These are phyloP conservation scores for Phytophthora vignae DNA, from an alignment of 352 stramenopile genomes.

Conservation along the genomic window DNA sequence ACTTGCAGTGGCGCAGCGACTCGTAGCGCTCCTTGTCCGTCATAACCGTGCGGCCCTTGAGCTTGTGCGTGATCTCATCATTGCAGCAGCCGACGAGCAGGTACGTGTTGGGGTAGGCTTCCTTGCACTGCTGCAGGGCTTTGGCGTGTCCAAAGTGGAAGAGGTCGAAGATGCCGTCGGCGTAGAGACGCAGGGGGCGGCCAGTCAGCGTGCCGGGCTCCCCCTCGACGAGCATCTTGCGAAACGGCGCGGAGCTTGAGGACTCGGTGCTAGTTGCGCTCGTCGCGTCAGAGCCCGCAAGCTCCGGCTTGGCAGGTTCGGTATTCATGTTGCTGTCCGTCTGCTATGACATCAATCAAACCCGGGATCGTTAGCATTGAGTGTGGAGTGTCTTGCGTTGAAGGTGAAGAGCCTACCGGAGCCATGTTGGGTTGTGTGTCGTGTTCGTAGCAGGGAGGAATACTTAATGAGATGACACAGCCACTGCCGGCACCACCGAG, in stretches of 20 bases:
- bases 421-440: slow-evolving; percentile 14
- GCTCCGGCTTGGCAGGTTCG: slow-evolving; percentile 16
- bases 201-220: slow-evolving; percentile 76
- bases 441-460: slow-evolving; percentile 17
- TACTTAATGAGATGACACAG: slow-evolving; percentile 1
- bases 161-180: slow-evolving; percentile 91
- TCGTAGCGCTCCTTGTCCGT: slow-evolving; percentile 91
- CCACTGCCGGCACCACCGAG: background rate
- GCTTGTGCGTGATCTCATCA: slow-evolving; percentile 87
- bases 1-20: slow-evolving; percentile 85
- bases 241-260: slow-evolving; percentile 42
- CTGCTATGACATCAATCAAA: background rate
- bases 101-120: slow-evolving; percentile 87
- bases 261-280: slow-evolving; percentile 55
- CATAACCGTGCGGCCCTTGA: slow-evolving; percentile 91
- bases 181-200: slow-evolving; percentile 83
- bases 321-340: slow-evolving; percentile 1
- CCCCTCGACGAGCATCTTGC: slow-evolving; percentile 63
- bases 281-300: background rate
- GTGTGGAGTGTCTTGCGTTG: background rate
- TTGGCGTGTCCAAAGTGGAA: slow-evolving; percentile 91
- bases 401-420: slow-evolving; percentile 15
- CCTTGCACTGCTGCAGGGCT: slow-evolving; percentile 89
- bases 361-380: background rate
- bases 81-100: slow-evolving; percentile 88